phyloP scores from a whole-genome alignment of 768 basidiomycete species.

The Mrakia gelida region DNA sequence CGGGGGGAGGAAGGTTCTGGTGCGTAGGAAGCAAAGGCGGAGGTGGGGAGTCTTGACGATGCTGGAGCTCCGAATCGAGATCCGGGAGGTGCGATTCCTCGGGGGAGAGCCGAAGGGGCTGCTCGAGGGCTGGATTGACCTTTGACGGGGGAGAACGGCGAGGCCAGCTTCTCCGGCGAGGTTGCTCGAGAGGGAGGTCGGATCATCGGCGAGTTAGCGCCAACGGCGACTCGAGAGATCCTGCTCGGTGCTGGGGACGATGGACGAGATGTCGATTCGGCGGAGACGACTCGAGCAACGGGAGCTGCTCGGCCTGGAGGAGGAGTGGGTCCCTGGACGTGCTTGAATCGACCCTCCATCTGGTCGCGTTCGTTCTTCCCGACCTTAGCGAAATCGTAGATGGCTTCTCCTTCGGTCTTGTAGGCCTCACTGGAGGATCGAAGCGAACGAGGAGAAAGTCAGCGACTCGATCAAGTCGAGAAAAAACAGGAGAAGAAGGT shows the following conservation, averaged over 20 bases:
- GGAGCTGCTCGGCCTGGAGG: constrained; percentile 6
- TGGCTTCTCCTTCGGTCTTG: constrained; percentile 73
- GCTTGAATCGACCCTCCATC: constrained; percentile 72
- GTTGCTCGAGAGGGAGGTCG: constrained; percentile 2
- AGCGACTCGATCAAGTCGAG: neutral
- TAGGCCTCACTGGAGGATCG: constrained; percentile 64
- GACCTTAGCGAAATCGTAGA: constrained; percentile 69
- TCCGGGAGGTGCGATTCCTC: neutral
- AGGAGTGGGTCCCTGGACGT: constrained; percentile 27
- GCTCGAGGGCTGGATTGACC: constrained; percentile 1
- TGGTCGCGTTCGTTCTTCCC: constrained; percentile 86
- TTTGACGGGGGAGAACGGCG: constrained; percentile 14
- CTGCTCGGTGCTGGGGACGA: constrained; percentile 16
- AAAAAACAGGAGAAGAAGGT: constrained; percentile 14
- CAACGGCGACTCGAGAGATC: constrained; percentile 10
- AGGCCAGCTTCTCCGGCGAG: constrained; percentile 25
- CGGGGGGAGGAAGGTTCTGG: constrained; percentile 8
- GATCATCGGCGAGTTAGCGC: constrained; percentile 7
- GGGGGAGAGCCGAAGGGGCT: neutral
- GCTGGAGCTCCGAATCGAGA: constrained; percentile 23
- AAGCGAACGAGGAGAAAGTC: constrained; percentile 20
- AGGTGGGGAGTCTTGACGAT: constrained; percentile 13
- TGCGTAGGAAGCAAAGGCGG: constrained; percentile 3
- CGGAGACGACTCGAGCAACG: constrained; percentile 22
- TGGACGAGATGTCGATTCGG: neutral